Conservation (phyloP, 2,329 filamentous ascomycete species). For the Ceratocystis colombiana region DNA sequence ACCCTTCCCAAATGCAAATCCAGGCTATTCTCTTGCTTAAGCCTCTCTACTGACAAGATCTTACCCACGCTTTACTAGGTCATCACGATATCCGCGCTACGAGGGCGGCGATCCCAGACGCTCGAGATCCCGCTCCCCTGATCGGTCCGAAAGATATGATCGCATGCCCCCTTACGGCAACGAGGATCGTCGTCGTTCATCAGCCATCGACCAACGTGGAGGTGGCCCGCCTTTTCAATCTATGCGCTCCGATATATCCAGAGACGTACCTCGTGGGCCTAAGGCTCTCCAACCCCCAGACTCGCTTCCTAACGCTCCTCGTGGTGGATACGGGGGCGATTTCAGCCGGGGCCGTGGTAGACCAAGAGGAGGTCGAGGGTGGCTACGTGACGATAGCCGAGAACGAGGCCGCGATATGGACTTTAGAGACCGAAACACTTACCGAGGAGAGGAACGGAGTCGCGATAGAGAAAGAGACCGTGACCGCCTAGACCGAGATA, state of each 20-base stretch:
- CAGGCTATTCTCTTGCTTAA: neutral
- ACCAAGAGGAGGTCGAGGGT: slow-evolving; percentile 48
- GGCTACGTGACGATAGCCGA: slow-evolving; percentile 52
- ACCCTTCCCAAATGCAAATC: neutral
- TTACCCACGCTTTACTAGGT: slow-evolving; percentile 32
- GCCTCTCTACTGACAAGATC: slow-evolving; percentile 9
- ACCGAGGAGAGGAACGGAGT: slow-evolving; percentile 47
- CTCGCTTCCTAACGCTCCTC: slow-evolving; percentile 55
- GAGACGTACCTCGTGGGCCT: slow-evolving; percentile 67
- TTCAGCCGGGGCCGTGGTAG: slow-evolving; percentile 45
- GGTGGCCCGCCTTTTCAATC: slow-evolving; percentile 50
- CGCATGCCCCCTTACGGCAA: slow-evolving; percentile 48
- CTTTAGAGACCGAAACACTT: slow-evolving; percentile 42
- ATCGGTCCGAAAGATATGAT: slow-evolving; percentile 56
- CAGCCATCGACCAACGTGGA: slow-evolving; percentile 36
- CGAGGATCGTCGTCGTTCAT: slow-evolving; percentile 60
- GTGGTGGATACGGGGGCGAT: slow-evolving; percentile 55
- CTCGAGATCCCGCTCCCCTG: slow-evolving; percentile 59
- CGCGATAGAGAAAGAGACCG: slow-evolving; percentile 46
- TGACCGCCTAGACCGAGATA: slow-evolving; percentile 38
- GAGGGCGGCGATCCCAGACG: slow-evolving; percentile 46
- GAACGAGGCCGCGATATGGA: slow-evolving; percentile 50
- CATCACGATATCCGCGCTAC: slow-evolving; percentile 50
- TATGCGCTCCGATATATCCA: slow-evolving; percentile 45
- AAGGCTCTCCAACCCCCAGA: slow-evolving; percentile 57